Evolutionary conservation across 768 basidiomycete genomes (phyloP).

Genomic region (Kwoniella dejecticola): DNA sequence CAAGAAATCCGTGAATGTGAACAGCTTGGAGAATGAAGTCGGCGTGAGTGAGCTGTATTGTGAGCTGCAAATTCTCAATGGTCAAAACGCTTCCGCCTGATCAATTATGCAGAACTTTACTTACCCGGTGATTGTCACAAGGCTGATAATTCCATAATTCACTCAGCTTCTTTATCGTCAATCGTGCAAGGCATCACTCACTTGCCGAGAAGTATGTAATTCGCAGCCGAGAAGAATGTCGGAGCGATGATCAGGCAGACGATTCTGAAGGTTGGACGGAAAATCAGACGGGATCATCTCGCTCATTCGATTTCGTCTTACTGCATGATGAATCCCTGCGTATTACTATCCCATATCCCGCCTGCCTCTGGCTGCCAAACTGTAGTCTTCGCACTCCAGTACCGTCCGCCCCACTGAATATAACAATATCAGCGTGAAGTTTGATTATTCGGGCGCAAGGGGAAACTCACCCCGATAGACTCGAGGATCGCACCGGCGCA

Average conservation of each 20-base stretch:
- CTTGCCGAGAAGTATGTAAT: slow-evolving; percentile 64
- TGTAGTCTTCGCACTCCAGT: slow-evolving; percentile 9
- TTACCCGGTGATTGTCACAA: slow-evolving; percentile 58
- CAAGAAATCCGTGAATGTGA: slow-evolving; percentile 60
- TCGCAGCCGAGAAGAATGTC: slow-evolving; percentile 63
- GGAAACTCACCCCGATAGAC: slow-evolving; percentile 15
- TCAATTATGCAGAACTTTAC: too few relatives aligned
- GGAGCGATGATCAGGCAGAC: slow-evolving; percentile 63
- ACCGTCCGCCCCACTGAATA: slow-evolving; percentile 27
- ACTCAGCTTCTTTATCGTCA: too few relatives aligned
- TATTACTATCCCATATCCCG: slow-evolving; percentile 17
- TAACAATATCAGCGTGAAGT: neutral
- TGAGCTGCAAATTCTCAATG: too few relatives aligned
- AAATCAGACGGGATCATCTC: too few relatives aligned
- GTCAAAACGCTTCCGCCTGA: neutral
- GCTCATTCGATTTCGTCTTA: too few relatives aligned
- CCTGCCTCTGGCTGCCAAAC: slow-evolving; percentile 21
- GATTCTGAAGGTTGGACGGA: slow-evolving; percentile 58
- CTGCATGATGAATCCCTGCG: slow-evolving; percentile 59
- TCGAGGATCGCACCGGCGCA: slow-evolving; percentile 21
- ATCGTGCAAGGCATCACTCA: too few relatives aligned
- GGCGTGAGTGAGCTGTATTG: slow-evolving; percentile 31
- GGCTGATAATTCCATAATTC: slow-evolving; percentile 2
- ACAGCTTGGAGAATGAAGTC: slow-evolving; percentile 43
- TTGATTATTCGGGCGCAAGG: neutral